A percentile compares a stretch with the other conserved stretches of the same genome.
phyloP scores from a whole-genome alignment of 257 asterid genomes.

The Linderniella brevidens region DNA sequence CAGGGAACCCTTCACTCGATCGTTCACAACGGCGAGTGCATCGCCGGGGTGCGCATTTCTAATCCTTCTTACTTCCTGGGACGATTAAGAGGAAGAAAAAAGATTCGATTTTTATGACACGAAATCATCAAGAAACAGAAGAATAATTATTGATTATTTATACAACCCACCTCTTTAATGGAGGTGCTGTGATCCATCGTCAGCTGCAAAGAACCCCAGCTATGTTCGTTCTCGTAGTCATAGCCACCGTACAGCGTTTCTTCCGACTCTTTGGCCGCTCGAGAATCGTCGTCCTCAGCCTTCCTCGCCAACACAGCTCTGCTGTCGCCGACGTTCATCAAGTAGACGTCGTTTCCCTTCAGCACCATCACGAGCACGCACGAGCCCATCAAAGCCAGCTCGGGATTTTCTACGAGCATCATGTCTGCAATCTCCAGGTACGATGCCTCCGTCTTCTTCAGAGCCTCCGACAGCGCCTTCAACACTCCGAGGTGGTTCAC shows the following conservation, averaged over 20 bases:
- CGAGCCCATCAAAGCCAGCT: conserved; percentile 91
- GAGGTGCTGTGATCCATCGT: conserved; percentile 84
- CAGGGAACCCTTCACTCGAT: conserved; percentile 79
- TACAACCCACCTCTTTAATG: conserved; percentile 41
- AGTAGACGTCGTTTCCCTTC: conserved; percentile 78
- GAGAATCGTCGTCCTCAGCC: conserved; percentile 19
- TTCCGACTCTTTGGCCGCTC: conserved; percentile 17
- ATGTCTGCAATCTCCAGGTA: conserved; percentile 74
- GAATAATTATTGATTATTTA: neutral
- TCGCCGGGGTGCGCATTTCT: conserved; percentile 61
- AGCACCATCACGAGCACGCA: conserved; percentile 88
- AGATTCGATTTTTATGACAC: conserved; percentile 4
- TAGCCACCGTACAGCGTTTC: conserved; percentile 46
- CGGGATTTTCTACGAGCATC: conserved; percentile 81
- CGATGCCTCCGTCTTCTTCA: conserved; percentile 62
- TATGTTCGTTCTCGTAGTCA: conserved; percentile 37
- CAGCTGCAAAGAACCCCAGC: conserved; percentile 49
- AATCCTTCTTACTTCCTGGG: conserved; percentile 69
- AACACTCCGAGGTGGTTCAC: conserved; percentile 57
- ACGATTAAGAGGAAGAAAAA: too few species aligned
- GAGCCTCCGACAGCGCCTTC: conserved; percentile 67
- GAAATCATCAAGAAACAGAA: conserved; percentile 10
- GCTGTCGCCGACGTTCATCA: conserved; percentile 93
- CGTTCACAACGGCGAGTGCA: conserved; percentile 47
- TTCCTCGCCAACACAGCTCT: conserved; percentile 65